phyloP scores from a whole-genome alignment of 1,284 basidiomycete genomes.

The Mycosarcoma mackinlayi region DNA sequence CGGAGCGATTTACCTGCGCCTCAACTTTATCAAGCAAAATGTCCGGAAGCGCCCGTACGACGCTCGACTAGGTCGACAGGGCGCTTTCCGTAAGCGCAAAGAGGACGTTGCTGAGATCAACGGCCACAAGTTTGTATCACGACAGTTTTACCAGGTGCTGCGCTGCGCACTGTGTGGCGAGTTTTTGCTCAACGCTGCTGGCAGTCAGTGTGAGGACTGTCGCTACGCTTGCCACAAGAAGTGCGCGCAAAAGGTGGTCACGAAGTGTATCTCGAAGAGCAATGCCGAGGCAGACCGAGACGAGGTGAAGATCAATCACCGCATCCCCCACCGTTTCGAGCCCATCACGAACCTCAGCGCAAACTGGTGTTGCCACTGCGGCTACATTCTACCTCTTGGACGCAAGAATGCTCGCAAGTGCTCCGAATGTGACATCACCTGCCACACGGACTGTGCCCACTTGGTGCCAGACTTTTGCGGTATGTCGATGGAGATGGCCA shows the following conservation, averaged over 20 bases:
- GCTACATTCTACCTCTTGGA: slow-evolving; percentile 90
- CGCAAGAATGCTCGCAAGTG: slow-evolving; percentile 96
- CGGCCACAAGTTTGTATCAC: slow-evolving; percentile 96
- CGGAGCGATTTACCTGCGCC: slow-evolving; percentile 77
- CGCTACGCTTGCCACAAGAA: slow-evolving; percentile 99
- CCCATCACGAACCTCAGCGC: slow-evolving; percentile 96
- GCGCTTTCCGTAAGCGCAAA: slow-evolving; percentile 96
- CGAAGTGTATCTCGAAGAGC: slow-evolving; percentile 98
- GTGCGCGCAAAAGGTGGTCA: slow-evolving; percentile 96
- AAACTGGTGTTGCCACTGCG: slow-evolving; percentile 99
- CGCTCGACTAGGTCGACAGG: slow-evolving; percentile 89
- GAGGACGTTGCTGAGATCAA: slow-evolving; percentile 99
- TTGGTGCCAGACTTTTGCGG: slow-evolving; percentile 99
- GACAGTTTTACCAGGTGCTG: slow-evolving; percentile 96
- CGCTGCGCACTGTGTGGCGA: slow-evolving; percentile 98
- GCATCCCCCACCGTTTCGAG: slow-evolving; percentile 98
- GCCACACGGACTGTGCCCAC: slow-evolving; percentile 97
- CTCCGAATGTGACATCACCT: slow-evolving; percentile 94
- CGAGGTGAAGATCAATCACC: slow-evolving; percentile 98
- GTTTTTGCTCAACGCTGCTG: slow-evolving; percentile 94
- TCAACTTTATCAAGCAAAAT: slow-evolving; percentile 68
- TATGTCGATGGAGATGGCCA: slow-evolving; percentile 99
- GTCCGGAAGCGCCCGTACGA: slow-evolving; percentile 93
- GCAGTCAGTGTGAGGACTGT: slow-evolving; percentile 99
- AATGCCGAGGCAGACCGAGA: slow-evolving; percentile 89